Conservation (phyloP, 257 asterid genomes). For the Rehmannia glutinosa region DNA sequence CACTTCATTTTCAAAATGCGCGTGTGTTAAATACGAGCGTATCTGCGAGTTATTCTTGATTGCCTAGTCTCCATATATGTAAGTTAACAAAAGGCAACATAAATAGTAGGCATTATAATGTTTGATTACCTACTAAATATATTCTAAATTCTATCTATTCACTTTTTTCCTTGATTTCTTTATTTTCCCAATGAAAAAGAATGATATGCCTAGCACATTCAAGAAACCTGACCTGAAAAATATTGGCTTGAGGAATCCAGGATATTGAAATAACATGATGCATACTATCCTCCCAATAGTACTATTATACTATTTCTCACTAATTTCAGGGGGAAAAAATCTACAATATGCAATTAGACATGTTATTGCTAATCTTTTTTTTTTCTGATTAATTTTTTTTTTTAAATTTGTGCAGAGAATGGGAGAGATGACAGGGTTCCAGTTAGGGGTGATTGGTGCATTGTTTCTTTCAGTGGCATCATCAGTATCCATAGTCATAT, state of each 20-base stretch:
- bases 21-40: too few species aligned
- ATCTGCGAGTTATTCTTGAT: background rate
- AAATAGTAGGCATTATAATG: too few species aligned
- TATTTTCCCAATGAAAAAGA: background rate
- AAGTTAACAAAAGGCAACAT: background rate
- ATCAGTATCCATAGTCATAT: constrained; percentile 72
- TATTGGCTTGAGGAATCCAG: too few species aligned
- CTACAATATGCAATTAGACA: background rate
- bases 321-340: background rate
- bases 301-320: background rate
- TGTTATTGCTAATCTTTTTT: background rate
- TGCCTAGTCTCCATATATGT: background rate
- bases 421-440: constrained; percentile 65
- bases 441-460: constrained; percentile 62
- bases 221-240: too few species aligned
- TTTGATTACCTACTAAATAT: too few species aligned
- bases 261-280: too few species aligned
- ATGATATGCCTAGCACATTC: too few species aligned
- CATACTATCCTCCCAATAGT: background rate
- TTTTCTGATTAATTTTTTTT: background rate
- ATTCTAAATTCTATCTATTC: background rate
- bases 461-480: constrained; percentile 70
- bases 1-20: background rate
- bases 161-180: background rate
- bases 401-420: constrained; percentile 21